Conservation (phyloP, 2,329 filamentous ascomycete species). For the Arthrobotrys entomopaga region DNA sequence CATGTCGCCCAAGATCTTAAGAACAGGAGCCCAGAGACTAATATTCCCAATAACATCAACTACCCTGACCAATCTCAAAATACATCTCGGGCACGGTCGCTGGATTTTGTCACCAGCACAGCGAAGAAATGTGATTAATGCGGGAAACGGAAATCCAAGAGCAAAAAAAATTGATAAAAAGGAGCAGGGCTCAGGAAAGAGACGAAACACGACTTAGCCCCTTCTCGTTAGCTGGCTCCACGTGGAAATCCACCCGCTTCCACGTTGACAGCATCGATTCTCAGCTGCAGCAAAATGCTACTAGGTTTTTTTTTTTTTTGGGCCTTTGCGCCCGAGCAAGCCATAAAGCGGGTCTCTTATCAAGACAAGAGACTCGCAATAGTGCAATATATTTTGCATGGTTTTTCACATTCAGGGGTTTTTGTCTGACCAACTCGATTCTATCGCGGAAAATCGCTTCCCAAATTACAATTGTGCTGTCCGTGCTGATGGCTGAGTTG, state of each 20-base stretch:
- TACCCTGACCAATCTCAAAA: no score
- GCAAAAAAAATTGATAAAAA: background rate
- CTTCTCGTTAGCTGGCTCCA: constrained; percentile 38
- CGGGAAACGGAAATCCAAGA: background rate
- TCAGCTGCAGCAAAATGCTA: constrained; percentile 14
- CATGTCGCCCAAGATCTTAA: no score
- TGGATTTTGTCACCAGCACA: background rate
- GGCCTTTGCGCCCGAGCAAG: constrained; percentile 13
- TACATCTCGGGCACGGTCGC: background rate
- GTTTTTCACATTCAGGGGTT: constrained; percentile 29
- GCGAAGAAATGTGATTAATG: constrained; percentile 22
- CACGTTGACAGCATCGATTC: constrained; percentile 34
- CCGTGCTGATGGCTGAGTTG: constrained; percentile 41
- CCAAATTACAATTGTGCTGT: constrained; percentile 15
- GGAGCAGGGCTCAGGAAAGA: constrained; percentile 11
- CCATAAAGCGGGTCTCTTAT: constrained; percentile 27
- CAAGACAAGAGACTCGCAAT: constrained; percentile 24
- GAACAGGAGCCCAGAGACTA: no score
- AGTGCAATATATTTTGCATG: constrained; percentile 17
- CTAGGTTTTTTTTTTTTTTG: constrained; percentile 16
- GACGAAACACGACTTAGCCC: constrained; percentile 45
- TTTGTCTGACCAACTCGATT: constrained; percentile 17
- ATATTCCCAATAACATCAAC: no score
- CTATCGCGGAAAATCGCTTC: constrained; percentile 25
- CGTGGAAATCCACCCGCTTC: constrained; percentile 34